Base-by-base conservation (phyloP, 2,329 filamentous ascomycete species). In the Ophiostoma ulmi region DNA sequence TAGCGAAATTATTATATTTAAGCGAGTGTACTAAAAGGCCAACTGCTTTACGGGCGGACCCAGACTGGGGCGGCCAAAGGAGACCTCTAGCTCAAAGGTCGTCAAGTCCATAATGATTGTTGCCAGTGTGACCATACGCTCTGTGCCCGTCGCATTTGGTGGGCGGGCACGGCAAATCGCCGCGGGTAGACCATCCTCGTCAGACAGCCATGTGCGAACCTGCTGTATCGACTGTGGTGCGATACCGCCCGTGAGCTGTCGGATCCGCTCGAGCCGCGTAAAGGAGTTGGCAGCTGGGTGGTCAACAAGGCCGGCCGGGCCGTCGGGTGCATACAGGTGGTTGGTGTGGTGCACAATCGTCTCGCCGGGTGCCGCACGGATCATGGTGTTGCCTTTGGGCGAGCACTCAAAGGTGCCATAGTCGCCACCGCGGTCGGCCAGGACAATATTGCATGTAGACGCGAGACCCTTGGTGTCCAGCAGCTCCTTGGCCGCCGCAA, bases 81-180 rank as follows among this genome's bases (percentile, higher is more conserved):
- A 71, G 39, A 71, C 70, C n/a, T 64, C 41, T 22, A 68, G 67
- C 39, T 61, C 39, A 14, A 38, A 41, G n/a, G 38, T 35, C 13
- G 67, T 71, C 68, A 71, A 31, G 13, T 71, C 70, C 70, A 71
- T 71, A 10, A 71, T 36, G 26, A 71, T 63, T n/a, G 70, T 69
- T 38, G 48, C 55, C 20, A 71, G 63, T 31, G 70, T 71, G 44
- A 67, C 52, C 67, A 71, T 69, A n/a, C 70, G 70, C 26, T 71
- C 70, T 26, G 65, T 67, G 44, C 67, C 67, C 14, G 35, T 63
- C 2, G 70, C 68, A 8, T 41, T 52, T 3, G 70, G 63, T 1
- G 44, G 63, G 6, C 68, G 63, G 7, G 22, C 20, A 6, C 70
- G 68, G n/a, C 68, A 69, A 39, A 71, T 71, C 41, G 70, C 66